These are phyloP conservation scores for Aspergillus heteromorphus DNA, from an alignment of 495 filamentous ascomycete species.

Conservation along the genomic window DNA sequence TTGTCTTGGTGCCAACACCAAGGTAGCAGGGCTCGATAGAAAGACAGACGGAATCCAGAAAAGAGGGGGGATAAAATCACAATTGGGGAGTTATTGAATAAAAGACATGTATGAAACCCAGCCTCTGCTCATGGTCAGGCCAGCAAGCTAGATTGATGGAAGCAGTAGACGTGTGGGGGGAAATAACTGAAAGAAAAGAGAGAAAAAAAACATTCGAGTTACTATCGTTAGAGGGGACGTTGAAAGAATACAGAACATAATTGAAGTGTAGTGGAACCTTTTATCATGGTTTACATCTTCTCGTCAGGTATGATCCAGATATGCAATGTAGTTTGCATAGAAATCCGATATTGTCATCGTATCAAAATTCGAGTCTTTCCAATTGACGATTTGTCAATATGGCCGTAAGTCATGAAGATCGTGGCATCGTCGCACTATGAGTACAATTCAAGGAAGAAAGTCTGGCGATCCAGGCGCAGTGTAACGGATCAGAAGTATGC, in stretches of 20 bases:
- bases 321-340: slow-evolving; percentile 23
- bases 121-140: background rate
- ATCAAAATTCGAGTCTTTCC: slow-evolving; percentile 24
- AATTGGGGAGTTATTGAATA: slow-evolving; percentile 14
- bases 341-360: slow-evolving; percentile 27
- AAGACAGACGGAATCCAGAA: slow-evolving; percentile 12
- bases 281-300: slow-evolving; percentile 13
- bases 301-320: slow-evolving; percentile 18
- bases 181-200: slow-evolving; percentile 6
- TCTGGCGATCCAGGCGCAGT: slow-evolving; percentile 10
- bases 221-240: slow-evolving; percentile 10
- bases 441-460: slow-evolving; percentile 33
- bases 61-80: slow-evolving; percentile 24
- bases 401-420: slow-evolving; percentile 45
- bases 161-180: slow-evolving; percentile 2
- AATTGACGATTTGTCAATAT: slow-evolving; percentile 27
- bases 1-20: slow-evolving; percentile 7
- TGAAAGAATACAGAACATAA: slow-evolving; percentile 24
- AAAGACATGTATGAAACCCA: slow-evolving; percentile 5
- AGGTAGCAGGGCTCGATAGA: slow-evolving; percentile 13
- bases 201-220: slow-evolving; percentile 9
- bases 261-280: slow-evolving; percentile 9
- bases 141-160: background rate
- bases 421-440: slow-evolving; percentile 42
- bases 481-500: slow-evolving; percentile 27